Percentiles rank a stretch among this genome's conserved stretches.
Conservation (phyloP, 1,139 yeast species). For the Tardiomyces blankii region DNA sequence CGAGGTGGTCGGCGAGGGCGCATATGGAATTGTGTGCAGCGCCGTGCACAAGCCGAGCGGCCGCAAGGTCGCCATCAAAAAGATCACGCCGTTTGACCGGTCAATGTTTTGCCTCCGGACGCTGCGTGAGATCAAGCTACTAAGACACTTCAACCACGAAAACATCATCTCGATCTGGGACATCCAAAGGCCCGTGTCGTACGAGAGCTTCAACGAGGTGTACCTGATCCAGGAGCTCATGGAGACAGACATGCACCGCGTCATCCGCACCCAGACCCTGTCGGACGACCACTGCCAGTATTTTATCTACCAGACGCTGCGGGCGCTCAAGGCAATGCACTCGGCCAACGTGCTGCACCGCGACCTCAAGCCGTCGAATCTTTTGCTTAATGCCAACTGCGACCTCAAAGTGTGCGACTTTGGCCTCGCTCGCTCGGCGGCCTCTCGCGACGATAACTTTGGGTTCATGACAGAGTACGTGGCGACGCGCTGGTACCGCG, state of each 20-base stretch:
- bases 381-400: slow-evolving; percentile 81
- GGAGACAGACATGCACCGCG: slow-evolving; percentile 93
- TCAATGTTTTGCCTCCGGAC: slow-evolving; percentile 89
- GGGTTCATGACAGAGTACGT: slow-evolving; percentile 88
- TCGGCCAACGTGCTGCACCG: slow-evolving; percentile 86
- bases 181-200: slow-evolving; percentile 74
- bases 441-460: slow-evolving; percentile 45
- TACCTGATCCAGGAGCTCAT: slow-evolving; percentile 89
- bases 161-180: slow-evolving; percentile 86
- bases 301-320: slow-evolving; percentile 78
- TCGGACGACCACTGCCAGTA: slow-evolving; percentile 92
- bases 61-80: slow-evolving; percentile 89
- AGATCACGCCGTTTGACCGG: slow-evolving; percentile 87
- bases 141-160: slow-evolving; percentile 84
- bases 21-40: slow-evolving; percentile 92
- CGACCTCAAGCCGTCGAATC: slow-evolving; percentile 84
- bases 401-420: slow-evolving; percentile 92
- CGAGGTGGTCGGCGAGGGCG: slow-evolving; percentile 95
- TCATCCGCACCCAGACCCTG: slow-evolving; percentile 72
- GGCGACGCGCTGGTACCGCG: slow-evolving; percentile 96
- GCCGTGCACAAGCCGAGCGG: slow-evolving; percentile 83
- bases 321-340: slow-evolving; percentile 87
- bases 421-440: slow-evolving; percentile 69
- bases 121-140: slow-evolving; percentile 73
- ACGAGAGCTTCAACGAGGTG: slow-evolving; percentile 72